Conservation (phyloP, 495 filamentous ascomycete species). For the Penicillium manginii region DNA sequence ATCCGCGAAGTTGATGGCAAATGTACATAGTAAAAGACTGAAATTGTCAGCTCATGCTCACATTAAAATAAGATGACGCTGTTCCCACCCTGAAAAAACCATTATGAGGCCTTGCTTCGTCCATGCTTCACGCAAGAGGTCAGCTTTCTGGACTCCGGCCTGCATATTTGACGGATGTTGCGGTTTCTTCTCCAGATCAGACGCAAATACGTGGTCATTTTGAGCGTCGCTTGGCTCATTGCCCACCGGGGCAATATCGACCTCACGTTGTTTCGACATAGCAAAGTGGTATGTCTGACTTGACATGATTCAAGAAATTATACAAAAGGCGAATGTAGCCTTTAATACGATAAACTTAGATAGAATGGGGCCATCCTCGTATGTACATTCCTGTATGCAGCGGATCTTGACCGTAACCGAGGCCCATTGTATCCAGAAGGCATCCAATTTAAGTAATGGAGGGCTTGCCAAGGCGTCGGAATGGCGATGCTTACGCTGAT, state of each 20-base stretch:
- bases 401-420: background rate
- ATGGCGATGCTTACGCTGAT: background rate
- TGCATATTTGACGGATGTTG: constrained; percentile 18
- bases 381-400: too few relatives aligned
- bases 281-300: background rate
- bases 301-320: too few relatives aligned
- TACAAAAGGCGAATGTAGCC: background rate
- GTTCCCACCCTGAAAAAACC: constrained; percentile 24
- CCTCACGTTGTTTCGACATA: constrained; percentile 1
- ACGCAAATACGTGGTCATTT: background rate
- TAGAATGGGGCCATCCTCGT: background rate
- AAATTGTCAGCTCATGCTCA: background rate
- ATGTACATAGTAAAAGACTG: constrained; percentile 30
- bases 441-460: background rate
- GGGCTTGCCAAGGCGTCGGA: background rate
- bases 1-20: constrained; percentile 29
- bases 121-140: constrained; percentile 27
- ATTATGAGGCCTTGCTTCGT: constrained; percentile 25
- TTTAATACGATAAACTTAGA: background rate
- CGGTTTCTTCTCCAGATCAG: constrained; percentile 8
- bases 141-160: constrained; percentile 27
- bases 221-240: constrained; percentile 3
- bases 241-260: background rate
- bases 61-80: background rate
- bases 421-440: background rate